Percentiles rank a stretch among this genome's conserved stretches.
Evolutionary conservation across 2,329 filamentous ascomycete genomes (phyloP).

Genomic region (Cryphonectria radicalis): DNA sequence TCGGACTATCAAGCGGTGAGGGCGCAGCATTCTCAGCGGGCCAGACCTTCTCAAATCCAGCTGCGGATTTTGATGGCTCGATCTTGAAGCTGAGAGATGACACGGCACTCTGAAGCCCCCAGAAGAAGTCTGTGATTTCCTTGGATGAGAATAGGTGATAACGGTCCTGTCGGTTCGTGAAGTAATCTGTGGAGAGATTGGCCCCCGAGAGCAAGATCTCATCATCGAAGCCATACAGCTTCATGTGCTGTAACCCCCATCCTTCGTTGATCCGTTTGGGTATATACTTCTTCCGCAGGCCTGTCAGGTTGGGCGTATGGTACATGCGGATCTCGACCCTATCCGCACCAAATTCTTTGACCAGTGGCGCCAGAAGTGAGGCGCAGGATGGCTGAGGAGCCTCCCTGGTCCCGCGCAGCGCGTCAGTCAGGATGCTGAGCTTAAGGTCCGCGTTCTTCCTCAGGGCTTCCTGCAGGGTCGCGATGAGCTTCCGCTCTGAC

Average conservation of each 20-base stretch:
- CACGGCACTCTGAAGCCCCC: constrained; percentile 74
- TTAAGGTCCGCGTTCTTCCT: constrained; percentile 74
- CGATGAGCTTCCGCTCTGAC: constrained; percentile 85
- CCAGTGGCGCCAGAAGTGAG: constrained; percentile 82
- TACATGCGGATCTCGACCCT: constrained; percentile 96
- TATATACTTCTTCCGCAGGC: constrained; percentile 79
- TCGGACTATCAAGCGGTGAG: constrained; percentile 72
- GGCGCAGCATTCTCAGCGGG: constrained; percentile 74
- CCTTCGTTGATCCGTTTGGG: constrained; percentile 95
- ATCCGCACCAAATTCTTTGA: constrained; percentile 79
- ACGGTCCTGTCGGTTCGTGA: constrained; percentile 91
- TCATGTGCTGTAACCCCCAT: constrained; percentile 99
- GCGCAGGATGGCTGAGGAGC: constrained; percentile 84
- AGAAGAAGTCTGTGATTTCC: constrained; percentile 82
- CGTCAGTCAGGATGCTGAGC: constrained; percentile 90
- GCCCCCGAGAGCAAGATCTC: constrained; percentile 94
- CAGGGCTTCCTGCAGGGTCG: constrained; percentile 76
- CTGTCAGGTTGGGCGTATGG: constrained; percentile 94
- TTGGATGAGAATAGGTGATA: constrained; percentile 89
- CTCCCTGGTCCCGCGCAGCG: constrained; percentile 88
- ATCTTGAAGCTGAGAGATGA: constrained; percentile 83
- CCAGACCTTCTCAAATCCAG: constrained; percentile 72
- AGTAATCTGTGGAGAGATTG: constrained; percentile 92
- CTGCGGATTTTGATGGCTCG: constrained; percentile 59
- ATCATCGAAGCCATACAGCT: constrained; percentile 93